These are phyloP conservation scores for Paecilomyces formosus DNA, from an alignment of 2,329 filamentous ascomycete species.

Conservation along the genomic window DNA sequence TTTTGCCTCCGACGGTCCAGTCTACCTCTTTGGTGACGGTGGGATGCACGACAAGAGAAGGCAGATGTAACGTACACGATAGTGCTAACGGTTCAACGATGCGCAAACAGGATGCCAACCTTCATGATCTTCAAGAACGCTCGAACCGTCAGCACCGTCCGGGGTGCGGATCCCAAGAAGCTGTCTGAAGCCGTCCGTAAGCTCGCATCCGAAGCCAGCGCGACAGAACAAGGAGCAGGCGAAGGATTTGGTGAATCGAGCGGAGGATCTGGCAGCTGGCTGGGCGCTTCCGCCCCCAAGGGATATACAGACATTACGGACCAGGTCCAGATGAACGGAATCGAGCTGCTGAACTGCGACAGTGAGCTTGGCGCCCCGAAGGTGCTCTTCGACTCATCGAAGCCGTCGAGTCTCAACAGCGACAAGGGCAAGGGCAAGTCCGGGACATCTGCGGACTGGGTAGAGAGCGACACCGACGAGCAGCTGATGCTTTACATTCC, in stretches of 20 bases:
- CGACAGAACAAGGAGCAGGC: constrained; percentile 35
- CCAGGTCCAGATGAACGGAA: constrained; percentile 67
- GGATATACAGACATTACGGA: constrained; percentile 79
- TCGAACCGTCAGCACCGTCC: constrained; percentile 58
- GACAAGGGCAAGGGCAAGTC: constrained; percentile 45
- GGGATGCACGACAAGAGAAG: neutral
- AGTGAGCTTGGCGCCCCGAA: constrained; percentile 65
- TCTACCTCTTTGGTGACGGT: neutral
- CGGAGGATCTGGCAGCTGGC: constrained; percentile 54
- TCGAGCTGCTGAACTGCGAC: constrained; percentile 85
- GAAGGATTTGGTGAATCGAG: constrained; percentile 35
- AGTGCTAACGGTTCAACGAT: neutral
- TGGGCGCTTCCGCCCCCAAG: constrained; percentile 65
- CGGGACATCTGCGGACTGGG: constrained; percentile 63
- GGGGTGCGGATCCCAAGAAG: constrained; percentile 64
- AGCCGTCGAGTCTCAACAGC: constrained; percentile 53
- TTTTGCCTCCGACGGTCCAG: no score
- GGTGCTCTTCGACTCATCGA: constrained; percentile 61
- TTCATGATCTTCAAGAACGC: constrained; percentile 80
- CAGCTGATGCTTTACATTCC: constrained; percentile 90
- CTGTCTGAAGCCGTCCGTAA: constrained; percentile 66
- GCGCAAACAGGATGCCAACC: constrained; percentile 63
- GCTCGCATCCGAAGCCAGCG: constrained; percentile 57
- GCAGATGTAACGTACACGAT: neutral
- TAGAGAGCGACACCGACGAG: constrained; percentile 95